Conservation (phyloP, 2,329 filamentous ascomycete species). For the Sclerotinia borealis region DNA sequence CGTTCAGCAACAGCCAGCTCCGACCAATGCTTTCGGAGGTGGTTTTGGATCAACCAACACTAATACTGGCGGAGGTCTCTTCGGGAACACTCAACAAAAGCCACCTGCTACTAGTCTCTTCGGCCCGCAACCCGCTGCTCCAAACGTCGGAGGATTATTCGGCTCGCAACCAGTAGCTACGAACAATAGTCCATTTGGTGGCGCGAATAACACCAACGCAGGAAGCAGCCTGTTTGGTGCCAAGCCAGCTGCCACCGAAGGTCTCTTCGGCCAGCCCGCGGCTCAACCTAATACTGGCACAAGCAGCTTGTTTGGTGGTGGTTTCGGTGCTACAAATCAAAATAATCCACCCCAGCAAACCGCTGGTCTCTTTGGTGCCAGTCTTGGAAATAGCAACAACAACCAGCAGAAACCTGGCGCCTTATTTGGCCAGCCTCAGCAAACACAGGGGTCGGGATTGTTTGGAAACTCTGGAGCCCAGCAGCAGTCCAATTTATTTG, state of each 20-base stretch:
- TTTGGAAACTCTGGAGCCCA: conserved; percentile 41
- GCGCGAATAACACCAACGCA: conserved; percentile 24
- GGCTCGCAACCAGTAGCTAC: conserved; percentile 20
- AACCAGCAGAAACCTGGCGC: conserved; percentile 48
- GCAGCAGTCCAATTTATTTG: conserved; percentile 30
- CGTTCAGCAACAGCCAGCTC: conserved; percentile 37
- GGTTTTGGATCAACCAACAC: conserved; percentile 23
- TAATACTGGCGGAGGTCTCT: conserved; percentile 32
- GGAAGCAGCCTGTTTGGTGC: conserved; percentile 34
- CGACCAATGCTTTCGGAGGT: conserved; percentile 35
- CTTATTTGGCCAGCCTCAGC: conserved; percentile 42
- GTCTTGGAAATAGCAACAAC: conserved; percentile 38
- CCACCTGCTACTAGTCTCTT: conserved; percentile 40
- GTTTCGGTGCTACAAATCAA: conserved; percentile 34
- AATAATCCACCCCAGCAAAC: conserved; percentile 37
- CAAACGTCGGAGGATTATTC: conserved; percentile 35
- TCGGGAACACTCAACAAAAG: conserved; percentile 35
- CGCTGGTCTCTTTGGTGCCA: conserved; percentile 43
- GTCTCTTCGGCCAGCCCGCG: conserved; percentile 38
- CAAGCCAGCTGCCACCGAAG: conserved; percentile 34
- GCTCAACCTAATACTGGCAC: conserved; percentile 33
- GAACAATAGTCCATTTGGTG: conserved; percentile 27
- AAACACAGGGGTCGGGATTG: conserved; percentile 37
- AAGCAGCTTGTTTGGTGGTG: conserved; percentile 1
- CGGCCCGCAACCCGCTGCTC: conserved; percentile 33